phyloP scores from a whole-genome alignment of 1,284 basidiomycete genomes.

The Paramarasmius palmivorus region DNA sequence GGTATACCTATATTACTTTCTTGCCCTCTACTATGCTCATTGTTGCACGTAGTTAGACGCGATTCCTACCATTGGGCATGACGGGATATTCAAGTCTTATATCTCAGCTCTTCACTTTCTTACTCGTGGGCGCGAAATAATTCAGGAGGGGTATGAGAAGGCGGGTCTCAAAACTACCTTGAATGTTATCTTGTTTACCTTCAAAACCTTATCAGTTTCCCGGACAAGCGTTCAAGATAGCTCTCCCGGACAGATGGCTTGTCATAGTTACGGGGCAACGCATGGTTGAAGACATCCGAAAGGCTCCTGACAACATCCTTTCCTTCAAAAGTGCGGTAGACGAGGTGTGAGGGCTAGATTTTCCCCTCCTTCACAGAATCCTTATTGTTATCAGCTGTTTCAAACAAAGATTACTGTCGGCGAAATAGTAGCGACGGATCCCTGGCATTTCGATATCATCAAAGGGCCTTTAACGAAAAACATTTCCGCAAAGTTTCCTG shows the following conservation, averaged over 20 bases:
- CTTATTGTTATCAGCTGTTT: too few species aligned
- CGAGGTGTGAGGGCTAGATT: too few species aligned
- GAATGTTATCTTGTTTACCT: not conserved
- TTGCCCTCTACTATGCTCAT: too few species aligned
- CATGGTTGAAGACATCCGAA: slow-evolving; percentile 35
- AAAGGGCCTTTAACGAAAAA: too few species aligned
- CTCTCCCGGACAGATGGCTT: slow-evolving; percentile 29
- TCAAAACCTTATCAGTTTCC: slow-evolving; percentile 2
- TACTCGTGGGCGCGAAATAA: slow-evolving; percentile 4
- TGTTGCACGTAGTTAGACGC: not conserved
- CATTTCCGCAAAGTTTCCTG: too few species aligned
- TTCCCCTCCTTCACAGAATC: too few species aligned
- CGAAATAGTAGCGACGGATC: too few species aligned
- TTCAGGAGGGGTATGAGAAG: slow-evolving; percentile 12
- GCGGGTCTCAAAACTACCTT: not conserved
- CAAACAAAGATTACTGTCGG: too few species aligned
- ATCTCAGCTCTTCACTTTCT: slow-evolving; percentile 4
- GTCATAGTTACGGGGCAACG: slow-evolving; percentile 31
- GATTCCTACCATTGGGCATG: slow-evolving; percentile 11
- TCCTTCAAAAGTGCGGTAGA: slow-evolving; percentile 28
- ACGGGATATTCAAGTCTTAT: slow-evolving; percentile 11
- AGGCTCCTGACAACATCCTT: slow-evolving; percentile 31
- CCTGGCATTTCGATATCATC: too few species aligned
- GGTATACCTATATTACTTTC: too few species aligned
- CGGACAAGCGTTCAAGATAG: slow-evolving; percentile 30